Evolutionary conservation across 169 alveolate species (phyloP).

Genomic region (Babesia divergens): DNA sequence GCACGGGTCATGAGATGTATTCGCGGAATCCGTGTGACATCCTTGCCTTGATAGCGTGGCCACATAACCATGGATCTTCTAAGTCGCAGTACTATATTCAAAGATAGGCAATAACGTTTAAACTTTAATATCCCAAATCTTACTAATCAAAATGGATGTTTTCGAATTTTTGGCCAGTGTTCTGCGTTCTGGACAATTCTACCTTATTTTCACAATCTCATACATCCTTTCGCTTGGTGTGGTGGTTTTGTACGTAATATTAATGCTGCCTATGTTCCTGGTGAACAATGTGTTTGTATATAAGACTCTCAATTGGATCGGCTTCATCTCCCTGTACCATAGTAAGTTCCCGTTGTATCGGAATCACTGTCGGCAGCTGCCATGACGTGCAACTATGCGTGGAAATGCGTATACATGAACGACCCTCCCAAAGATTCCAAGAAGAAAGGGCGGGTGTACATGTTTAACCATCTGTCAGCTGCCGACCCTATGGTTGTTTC

Average conservation of each 20-base stretch:
- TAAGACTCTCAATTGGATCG: constrained; percentile 18
- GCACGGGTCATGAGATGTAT: too few species aligned
- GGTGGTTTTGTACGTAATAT: background rate
- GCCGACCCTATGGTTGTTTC: constrained; percentile 46
- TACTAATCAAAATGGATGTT: constrained; percentile 7
- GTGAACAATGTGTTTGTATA: background rate
- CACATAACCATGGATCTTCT: too few species aligned
- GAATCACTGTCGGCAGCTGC: background rate
- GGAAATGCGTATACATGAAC: constrained; percentile 30
- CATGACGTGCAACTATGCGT: constrained; percentile 9
- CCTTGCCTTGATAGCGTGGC: too few species aligned
- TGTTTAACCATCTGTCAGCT: constrained; percentile 45
- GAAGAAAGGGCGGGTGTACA: constrained; percentile 20
- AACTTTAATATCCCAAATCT: too few species aligned
- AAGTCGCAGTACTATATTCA: too few species aligned
- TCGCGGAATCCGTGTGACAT: too few species aligned
- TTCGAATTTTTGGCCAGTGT: background rate
- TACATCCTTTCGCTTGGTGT: background rate
- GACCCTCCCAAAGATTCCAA: constrained; percentile 32
- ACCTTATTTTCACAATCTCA: background rate
- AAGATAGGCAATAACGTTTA: too few species aligned
- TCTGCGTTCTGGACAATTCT: constrained; percentile 16
- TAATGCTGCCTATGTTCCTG: constrained; percentile 11
- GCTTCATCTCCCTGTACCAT: background rate
- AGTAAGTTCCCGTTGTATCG: background rate